A percentile compares a stretch with the other conserved stretches of the same genome.
phyloP scores from a whole-genome alignment of 1,139 yeast species.

The Diutina catenulata region DNA sequence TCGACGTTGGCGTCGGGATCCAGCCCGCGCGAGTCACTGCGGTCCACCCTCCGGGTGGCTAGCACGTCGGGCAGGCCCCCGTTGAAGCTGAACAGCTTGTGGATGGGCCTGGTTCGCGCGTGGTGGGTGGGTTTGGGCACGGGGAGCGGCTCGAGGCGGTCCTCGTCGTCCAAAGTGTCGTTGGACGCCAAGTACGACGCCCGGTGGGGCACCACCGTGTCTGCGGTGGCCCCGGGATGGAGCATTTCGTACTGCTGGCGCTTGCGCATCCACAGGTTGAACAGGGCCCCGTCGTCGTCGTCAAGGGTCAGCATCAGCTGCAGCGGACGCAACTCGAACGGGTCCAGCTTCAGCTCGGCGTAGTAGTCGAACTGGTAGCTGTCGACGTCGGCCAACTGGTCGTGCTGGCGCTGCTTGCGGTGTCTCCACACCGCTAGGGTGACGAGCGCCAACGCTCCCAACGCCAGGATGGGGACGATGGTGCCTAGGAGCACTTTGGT shows the following conservation, averaged over 20 bases:
- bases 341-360: constrained; percentile 9
- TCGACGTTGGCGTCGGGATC: constrained; percentile 38
- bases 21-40: neutral
- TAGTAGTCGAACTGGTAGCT: constrained; percentile 23
- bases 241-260: constrained; percentile 33
- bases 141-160: neutral
- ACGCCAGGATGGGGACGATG: neutral
- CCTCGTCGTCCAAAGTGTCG: constrained; percentile 12
- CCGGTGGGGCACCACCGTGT: constrained; percentile 10
- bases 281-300: constrained; percentile 21
- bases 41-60: no score
- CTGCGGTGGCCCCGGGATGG: constrained; percentile 9
- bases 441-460: neutral
- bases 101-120: no score
- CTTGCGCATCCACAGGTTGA: constrained; percentile 42
- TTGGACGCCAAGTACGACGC: constrained; percentile 21
- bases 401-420: constrained; percentile 10
- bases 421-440: neutral
- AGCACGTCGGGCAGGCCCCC: neutral
- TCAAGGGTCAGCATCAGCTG: constrained; percentile 10
- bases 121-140: neutral
- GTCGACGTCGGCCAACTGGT: constrained; percentile 20
- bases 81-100: neutral
- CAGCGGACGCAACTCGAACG: constrained; percentile 7
- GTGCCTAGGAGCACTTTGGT: constrained; percentile 3